Conservation (phyloP, 208 protist genomes). For the Crithidia sp. region DNA sequence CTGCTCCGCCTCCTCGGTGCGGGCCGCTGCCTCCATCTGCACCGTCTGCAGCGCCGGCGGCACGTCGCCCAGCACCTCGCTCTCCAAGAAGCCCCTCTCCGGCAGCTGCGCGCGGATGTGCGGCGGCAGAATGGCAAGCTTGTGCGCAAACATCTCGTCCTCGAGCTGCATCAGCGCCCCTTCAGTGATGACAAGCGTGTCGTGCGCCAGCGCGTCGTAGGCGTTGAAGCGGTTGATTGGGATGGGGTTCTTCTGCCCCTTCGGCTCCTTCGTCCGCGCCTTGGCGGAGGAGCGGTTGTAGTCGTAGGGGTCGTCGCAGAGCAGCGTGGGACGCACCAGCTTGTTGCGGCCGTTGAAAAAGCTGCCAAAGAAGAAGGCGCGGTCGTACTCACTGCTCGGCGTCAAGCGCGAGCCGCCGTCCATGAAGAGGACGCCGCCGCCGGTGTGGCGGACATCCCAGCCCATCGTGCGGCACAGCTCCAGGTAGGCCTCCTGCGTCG, state of each 20-base stretch:
- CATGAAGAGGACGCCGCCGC: conserved; percentile 91
- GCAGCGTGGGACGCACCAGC: conserved; percentile 83
- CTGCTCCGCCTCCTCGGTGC: conserved; percentile 86
- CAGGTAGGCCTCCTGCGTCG: conserved; percentile 83
- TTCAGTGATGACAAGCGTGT: conserved; percentile 89
- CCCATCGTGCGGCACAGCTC: conserved; percentile 82
- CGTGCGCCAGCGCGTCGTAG: conserved; percentile 85
- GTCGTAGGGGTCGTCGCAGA: conserved; percentile 91
- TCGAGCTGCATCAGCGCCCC: conserved; percentile 90
- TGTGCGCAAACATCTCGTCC: conserved; percentile 87
- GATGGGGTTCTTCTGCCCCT: conserved; percentile 92
- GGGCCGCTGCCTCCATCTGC: conserved; percentile 84
- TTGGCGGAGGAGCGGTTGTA: conserved; percentile 83
- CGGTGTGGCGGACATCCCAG: conserved; percentile 91
- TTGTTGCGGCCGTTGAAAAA: conserved; percentile 93
- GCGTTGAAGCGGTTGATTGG: conserved; percentile 92
- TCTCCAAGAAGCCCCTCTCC: conserved; percentile 72
- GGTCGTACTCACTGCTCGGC: conserved; percentile 85
- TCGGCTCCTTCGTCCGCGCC: conserved; percentile 75
- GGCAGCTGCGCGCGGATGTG: conserved; percentile 91
- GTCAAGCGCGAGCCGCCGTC: conserved; percentile 89
- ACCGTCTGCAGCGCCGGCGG: conserved; percentile 71
- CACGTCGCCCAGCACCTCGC: conserved; percentile 73
- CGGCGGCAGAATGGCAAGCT: conserved; percentile 83
- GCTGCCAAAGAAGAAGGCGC: conserved; percentile 90